Base-by-base conservation (phyloP, 495 filamentous ascomycete species). In the Neurospora sp. region DNA sequence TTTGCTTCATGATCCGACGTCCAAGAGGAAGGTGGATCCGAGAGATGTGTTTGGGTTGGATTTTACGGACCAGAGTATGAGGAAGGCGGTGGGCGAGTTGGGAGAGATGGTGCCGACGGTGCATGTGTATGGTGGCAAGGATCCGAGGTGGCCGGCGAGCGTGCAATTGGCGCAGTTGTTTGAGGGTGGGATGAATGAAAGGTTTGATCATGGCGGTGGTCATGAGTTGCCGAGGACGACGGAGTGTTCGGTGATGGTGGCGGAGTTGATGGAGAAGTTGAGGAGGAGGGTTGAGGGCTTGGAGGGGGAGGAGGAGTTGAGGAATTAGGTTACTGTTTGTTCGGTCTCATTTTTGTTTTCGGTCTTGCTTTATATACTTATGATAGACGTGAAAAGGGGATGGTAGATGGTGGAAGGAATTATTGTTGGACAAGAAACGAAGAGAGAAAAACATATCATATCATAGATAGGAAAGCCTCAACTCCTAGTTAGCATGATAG, bases 81-180 rank as follows among this genome's bases (percentile, higher is more conserved):
- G 76, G 20, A 65, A 8, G 14, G 53, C 27, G 27, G 27, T 65
- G 27, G 53, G 53, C 0, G 14, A 65, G 3, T 3, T 65, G 53
- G 53, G 27, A 1, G 14, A 65, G 31, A 31, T 35, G 1, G 85
- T 92, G 22, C 90, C 89, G 0, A 90, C 90, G 9, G 87, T 88
- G 68, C 88, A 91, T 78, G 79, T 90, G 17, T 89, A 87, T 73
- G 89, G 89, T 0, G 77, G 73, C 4, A 87, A 87, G 69, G 89
- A 91, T 77, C 88, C 88, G 6, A 73, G 87, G 53, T 89, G 84
- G 77, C 82, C 85, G 3, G 77, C 86, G 4, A 84, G 86, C 16
- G 72, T 89, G 53, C 88, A 91, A 75, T 76, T 91, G 44, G 86
- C 85, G 61, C 80, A 84, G 9, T 79, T 89, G 39, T 90, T 87